Evolutionary conservation across 306 rosid genomes (phyloP).

Genomic region (Medicago arabica): DNA sequence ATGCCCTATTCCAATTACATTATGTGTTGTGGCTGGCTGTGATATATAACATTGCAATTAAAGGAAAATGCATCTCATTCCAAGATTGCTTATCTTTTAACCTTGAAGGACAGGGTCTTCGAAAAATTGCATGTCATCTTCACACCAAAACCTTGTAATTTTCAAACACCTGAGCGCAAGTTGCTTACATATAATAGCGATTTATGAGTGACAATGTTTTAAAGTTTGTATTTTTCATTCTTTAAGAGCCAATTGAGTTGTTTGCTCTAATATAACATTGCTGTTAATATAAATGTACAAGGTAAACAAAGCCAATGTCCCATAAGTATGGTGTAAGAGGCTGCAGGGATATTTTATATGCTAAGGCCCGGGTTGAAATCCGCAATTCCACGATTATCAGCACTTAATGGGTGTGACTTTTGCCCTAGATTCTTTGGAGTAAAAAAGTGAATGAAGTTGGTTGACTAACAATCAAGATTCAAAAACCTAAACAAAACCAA

Average conservation of each 20-base stretch:
- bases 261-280: constrained; percentile 18
- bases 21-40: constrained; percentile 81
- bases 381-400: too few species aligned
- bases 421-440: too few species aligned
- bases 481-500: neutral
- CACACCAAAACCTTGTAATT: constrained; percentile 42
- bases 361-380: too few species aligned
- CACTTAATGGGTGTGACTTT: too few species aligned
- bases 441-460: neutral
- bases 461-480: too few species aligned
- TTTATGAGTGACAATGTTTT: constrained; percentile 40
- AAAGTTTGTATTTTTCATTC: constrained; percentile 13
- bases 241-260: neutral
- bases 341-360: too few species aligned
- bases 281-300: too few species aligned
- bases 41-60: constrained; percentile 20
- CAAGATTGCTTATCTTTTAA: constrained; percentile 25
- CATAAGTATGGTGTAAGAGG: too few species aligned
- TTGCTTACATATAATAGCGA: constrained; percentile 39
- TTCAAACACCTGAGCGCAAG: constrained; percentile 37
- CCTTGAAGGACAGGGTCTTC: neutral
- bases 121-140: constrained; percentile 16
- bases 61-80: constrained; percentile 10
- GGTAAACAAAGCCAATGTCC: too few species aligned
- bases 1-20: constrained; percentile 63